Base-by-base conservation (phyloP, 768 basidiomycete genomes). In the Lentinula lateritia region DNA sequence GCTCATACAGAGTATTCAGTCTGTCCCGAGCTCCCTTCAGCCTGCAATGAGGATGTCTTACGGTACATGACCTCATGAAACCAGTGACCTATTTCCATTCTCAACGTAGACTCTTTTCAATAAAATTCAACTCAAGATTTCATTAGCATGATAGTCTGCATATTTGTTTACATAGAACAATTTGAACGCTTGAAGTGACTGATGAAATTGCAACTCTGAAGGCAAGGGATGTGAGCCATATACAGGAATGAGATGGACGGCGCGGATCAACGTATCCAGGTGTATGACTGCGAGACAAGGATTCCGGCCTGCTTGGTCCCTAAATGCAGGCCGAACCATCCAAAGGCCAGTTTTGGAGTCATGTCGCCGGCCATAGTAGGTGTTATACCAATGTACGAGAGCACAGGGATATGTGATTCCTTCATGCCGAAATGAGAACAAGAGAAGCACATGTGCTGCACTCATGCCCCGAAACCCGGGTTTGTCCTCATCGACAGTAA, bases 111-210 rank as follows among this genome's bases (percentile, higher is more conserved):
- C 42, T n/a, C 2, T 16, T 12, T 15, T n/a, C 6, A 15, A 15
- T n/a, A 43, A 16, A 15, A 43, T 23, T 20, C 15, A 69, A 53
- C 66, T 70, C 46, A 65, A 59, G 60, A 66, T 63, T 58, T 68
- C 66, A 61, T 70, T 61, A 1, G 68, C 61, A 50, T 75, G 74
- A 50, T 74, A 66, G 52, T 75, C 73, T 28, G 65, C 67, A 57
- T 66, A 74, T 42, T 69, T 73, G 41, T 74, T 76, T 2, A 75
- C 64, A 63, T 73, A 73, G 61, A 63, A 72, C 71, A 62, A 64
- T 74, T 0, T 15, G 39, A 74, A 74, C 12, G 58, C 52, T 52
- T 72, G 62, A 1, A 74, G 64, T 34, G 67, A 63, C 10, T 68
- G 42, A 28, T 63, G 39, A 62, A 66, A 64, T 23, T 66, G 34